Conservation (phyloP, 345 rosid genomes). For the Carallia brachiata region DNA sequence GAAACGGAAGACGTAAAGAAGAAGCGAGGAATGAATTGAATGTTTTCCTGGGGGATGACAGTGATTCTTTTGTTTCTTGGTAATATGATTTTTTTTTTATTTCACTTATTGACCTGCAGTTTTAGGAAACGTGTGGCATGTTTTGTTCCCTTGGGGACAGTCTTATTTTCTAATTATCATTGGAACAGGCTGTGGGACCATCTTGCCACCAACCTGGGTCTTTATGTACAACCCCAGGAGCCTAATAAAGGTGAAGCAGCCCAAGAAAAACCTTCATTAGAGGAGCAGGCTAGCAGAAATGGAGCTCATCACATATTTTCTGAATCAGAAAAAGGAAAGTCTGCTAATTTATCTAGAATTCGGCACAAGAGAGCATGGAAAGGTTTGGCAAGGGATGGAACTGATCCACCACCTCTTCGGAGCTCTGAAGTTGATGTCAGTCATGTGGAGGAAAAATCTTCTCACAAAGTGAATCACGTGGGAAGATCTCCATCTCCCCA, state of each 20-base stretch:
- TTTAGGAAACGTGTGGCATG: background rate
- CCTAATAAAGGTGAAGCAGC: conserved; percentile 29
- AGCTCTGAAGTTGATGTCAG: conserved; percentile 55
- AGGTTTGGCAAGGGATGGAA: conserved; percentile 47
- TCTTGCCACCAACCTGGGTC: conserved; percentile 58
- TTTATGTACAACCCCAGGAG: conserved; percentile 49
- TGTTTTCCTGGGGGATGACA: conserved; percentile 89
- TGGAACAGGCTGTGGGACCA: conserved; percentile 95
- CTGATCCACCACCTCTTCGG: conserved; percentile 59
- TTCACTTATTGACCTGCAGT: background rate
- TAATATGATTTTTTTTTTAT: conserved; percentile 32
- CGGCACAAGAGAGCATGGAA: conserved; percentile 70
- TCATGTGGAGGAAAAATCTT: conserved; percentile 42
- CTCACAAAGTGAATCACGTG: conserved; percentile 32
- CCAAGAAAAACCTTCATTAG: conserved; percentile 26
- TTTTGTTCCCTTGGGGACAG: conserved; percentile 1
- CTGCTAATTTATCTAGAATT: conserved; percentile 35
- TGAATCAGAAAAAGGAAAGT: conserved; percentile 46
- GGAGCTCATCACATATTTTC: conserved; percentile 36
- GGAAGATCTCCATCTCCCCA: conserved; percentile 57
- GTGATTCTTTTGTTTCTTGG: conserved; percentile 85
- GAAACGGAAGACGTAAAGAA: conserved; percentile 80
- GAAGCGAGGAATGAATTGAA: conserved; percentile 83
- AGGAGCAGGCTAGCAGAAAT: conserved; percentile 30
- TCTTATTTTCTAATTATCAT: conserved; percentile 1